Evolutionary conservation across 208 protist genomes (phyloP), one percentile per base, ranked within the genome.

Genomic region (Kentomonas sorsogonicus): DNA sequence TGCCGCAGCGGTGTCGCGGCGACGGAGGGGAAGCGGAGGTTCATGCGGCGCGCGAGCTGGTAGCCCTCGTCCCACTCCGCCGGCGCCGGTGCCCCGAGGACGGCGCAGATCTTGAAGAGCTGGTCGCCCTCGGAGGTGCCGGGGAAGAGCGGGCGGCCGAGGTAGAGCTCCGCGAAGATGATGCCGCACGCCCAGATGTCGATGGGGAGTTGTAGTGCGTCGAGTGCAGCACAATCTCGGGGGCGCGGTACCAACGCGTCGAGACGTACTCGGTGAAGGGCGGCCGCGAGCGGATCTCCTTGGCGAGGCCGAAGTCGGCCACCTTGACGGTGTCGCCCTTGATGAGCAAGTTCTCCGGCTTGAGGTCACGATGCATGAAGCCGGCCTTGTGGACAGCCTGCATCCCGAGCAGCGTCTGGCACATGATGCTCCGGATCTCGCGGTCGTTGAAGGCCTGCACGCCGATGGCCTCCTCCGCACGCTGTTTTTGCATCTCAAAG

Each of bases 191-290:
- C 91, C 97, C 97, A 99, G 41, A 99, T 91, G 65, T 99, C 98
- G 69, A 99, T 97, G 31, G 98, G 39, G 91, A 95, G 53, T 91
- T 92, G 74, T 99, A 99, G 66, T 97, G 94, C 7, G 96, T 97
- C 33, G 98, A 97, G 46, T 97, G 98, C 7, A 99, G 79, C 29
- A 99, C 82, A 57, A 97, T 95, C 74, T 99, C 97, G 2, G 98
- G 98, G 3, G 97, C 89, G 23, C 98, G 86, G 68, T 99, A 98
- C 96, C 97, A 99, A 11, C 97, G 87, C 2, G 98, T 99, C 22
- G 94, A 97, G 41, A 99, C 98, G 75, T 99, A 99, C 63, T 99
- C 97, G 0, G 97, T 98, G 74, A 97, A 98, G 0, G 97, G 97
- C 46, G 93, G 93, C 31, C 97, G 87, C 3, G 93, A 97, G 44